phyloP scores from a whole-genome alignment of 2,329 filamentous ascomycete species.

The Pseudogymnoascus sp. region DNA sequence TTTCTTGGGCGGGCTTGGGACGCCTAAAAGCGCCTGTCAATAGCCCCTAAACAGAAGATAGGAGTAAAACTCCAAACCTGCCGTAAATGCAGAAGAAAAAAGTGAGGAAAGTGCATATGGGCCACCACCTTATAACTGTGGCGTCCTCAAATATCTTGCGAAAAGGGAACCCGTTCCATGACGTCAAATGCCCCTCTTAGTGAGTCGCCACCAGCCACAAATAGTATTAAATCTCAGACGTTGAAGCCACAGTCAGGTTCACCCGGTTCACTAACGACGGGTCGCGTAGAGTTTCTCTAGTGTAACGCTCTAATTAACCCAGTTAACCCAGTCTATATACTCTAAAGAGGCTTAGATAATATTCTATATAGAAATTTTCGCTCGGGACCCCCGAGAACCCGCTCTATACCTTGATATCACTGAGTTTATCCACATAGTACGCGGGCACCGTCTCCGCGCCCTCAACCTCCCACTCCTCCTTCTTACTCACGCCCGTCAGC shows the following conservation, averaged over 20 bases:
- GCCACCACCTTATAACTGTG: neutral
- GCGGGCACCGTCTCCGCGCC: constrained; percentile 63
- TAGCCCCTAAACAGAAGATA: neutral
- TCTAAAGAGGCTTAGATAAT: neutral
- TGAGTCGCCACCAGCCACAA: neutral
- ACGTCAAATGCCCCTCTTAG: constrained; percentile 1
- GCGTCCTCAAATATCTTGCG: neutral
- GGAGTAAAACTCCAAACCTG: neutral
- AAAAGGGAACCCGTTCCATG: neutral
- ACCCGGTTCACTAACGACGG: neutral
- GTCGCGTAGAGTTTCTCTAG: neutral
- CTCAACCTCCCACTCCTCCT: constrained; percentile 70
- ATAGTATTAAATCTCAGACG: neutral
- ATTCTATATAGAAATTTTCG: neutral
- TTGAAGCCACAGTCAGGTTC: neutral
- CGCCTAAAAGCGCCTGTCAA: neutral
- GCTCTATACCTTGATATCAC: constrained; percentile 43
- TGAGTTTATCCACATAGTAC: constrained; percentile 78
- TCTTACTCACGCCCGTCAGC: constrained; percentile 79
- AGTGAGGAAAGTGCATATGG: neutral
- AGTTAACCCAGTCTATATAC: neutral
- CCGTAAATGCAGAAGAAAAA: neutral
- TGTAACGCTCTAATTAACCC: neutral
- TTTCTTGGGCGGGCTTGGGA: neutral
- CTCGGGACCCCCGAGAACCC: neutral